A percentile compares a stretch with the other conserved stretches of the same genome.
These are phyloP conservation scores for Globisporangium recalcitrans DNA, from an alignment of 352 stramenopile species.

Conservation along the genomic window DNA sequence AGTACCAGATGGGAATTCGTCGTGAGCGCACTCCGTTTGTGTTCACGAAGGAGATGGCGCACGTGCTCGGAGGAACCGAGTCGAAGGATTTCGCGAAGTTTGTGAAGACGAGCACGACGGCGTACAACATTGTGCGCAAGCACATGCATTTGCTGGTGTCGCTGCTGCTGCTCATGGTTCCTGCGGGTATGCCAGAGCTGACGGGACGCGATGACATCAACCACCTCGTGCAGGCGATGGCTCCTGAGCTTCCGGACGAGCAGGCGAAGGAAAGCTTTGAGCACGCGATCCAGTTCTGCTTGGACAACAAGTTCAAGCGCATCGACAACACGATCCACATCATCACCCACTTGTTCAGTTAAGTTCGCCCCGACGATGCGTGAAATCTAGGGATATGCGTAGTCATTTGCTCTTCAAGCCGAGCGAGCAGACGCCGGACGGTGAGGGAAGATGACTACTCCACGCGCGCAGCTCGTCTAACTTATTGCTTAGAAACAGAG, in stretches of 20 bases:
- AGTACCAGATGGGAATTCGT: conserved; percentile 83
- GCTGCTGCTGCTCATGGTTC: conserved; percentile 81
- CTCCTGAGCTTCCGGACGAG: conserved; percentile 63
- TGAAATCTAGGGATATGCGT: conserved; percentile 12
- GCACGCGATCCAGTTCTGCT: conserved; percentile 75
- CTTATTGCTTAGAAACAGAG: conserved; percentile 17
- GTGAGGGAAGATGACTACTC: not conserved
- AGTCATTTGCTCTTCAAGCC: not conserved
- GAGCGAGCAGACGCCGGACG: not conserved
- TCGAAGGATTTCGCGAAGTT: conserved; percentile 73
- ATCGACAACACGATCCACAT: conserved; percentile 88
- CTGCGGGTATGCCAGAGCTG: conserved; percentile 83
- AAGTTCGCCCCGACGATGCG: conserved; percentile 8
- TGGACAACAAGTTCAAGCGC: conserved; percentile 83
- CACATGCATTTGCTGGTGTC: conserved; percentile 86
- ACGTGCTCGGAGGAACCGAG: conserved; percentile 75
- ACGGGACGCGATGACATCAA: conserved; percentile 81
- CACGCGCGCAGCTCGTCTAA: conserved; percentile 14
- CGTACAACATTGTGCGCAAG: conserved; percentile 76
- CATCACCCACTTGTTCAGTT: conserved; percentile 46
- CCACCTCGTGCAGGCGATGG: conserved; percentile 74
- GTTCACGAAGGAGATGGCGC: conserved; percentile 86
- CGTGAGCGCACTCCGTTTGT: conserved; percentile 85
- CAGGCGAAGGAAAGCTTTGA: conserved; percentile 63
- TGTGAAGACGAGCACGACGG: conserved; percentile 58